phyloP scores from a whole-genome alignment of 106 monocot genomes.

The Xerophyta viscosa region DNA sequence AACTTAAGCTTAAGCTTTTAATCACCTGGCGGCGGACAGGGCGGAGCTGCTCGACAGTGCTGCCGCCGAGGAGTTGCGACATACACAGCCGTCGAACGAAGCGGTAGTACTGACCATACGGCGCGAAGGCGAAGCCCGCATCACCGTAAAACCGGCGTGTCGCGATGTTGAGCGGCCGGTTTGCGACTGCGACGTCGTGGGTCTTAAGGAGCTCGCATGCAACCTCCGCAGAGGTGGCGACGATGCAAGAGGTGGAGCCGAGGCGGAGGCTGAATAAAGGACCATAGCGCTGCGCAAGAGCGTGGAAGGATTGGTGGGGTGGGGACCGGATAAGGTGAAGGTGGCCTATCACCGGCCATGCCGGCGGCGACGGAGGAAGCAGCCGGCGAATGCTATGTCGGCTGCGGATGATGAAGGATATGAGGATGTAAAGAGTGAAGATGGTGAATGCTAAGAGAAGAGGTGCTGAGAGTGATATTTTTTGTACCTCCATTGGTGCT shows the following conservation, averaged over 20 bases:
- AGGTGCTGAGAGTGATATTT: too few relatives aligned
- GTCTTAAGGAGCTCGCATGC: constrained; percentile 19
- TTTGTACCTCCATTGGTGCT: too few relatives aligned
- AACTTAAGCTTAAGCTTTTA: too few relatives aligned
- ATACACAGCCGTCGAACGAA: constrained; percentile 35
- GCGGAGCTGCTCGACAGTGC: background rate
- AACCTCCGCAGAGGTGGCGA: constrained; percentile 15
- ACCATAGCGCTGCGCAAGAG: constrained; percentile 21
- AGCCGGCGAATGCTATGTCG: too few relatives aligned
- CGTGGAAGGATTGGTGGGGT: constrained; percentile 39
- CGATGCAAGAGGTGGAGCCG: constrained; percentile 22
- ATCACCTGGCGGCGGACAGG: constrained; percentile 2
- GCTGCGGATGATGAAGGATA: too few relatives aligned
- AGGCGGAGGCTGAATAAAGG: constrained; percentile 34
- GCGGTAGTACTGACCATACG: constrained; percentile 30
- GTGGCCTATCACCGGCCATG: constrained; percentile 46
- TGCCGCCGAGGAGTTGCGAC: background rate
- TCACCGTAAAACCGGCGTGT: constrained; percentile 19
- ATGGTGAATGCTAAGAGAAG: too few relatives aligned
- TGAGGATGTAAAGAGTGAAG: too few relatives aligned
- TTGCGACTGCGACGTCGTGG: constrained; percentile 24
- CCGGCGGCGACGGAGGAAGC: constrained; percentile 23
- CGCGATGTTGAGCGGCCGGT: constrained; percentile 16
- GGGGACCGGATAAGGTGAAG: constrained; percentile 37
- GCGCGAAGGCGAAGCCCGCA: constrained; percentile 31